Conservation (phyloP, 2,329 filamentous ascomycete species). For the Pseudogymnoascus destructans region DNA sequence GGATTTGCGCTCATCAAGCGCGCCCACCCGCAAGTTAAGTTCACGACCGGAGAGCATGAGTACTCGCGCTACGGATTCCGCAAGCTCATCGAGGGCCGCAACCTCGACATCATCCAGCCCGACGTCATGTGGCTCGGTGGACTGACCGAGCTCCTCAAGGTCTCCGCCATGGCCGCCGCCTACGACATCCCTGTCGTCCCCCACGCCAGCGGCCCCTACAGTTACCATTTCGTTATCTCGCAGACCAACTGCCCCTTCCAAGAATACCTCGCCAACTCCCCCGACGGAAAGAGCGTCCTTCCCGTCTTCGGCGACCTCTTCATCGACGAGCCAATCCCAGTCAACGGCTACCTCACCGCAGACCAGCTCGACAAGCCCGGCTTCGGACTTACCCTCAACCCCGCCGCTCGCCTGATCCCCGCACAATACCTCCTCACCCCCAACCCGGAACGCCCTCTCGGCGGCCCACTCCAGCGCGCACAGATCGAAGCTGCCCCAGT, state of each 20-base stretch:
- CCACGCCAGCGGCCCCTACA: slow-evolving; percentile 89
- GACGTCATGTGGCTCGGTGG: slow-evolving; percentile 98
- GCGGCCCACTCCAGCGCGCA: slow-evolving; percentile 12
- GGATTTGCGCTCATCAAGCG: slow-evolving; percentile 83
- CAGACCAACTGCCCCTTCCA: slow-evolving; percentile 91
- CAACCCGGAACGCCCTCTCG: slow-evolving; percentile 37
- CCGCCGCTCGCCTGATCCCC: slow-evolving; percentile 60
- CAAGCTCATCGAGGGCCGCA: slow-evolving; percentile 81
- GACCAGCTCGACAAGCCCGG: slow-evolving; percentile 76
- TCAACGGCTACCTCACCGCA: slow-evolving; percentile 67
- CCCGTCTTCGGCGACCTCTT: slow-evolving; percentile 91
- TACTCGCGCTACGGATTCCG: slow-evolving; percentile 91
- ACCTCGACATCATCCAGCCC: slow-evolving; percentile 87
- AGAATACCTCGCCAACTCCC: slow-evolving; percentile 87
- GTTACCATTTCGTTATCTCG: slow-evolving; percentile 90
- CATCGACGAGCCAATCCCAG: slow-evolving; percentile 77
- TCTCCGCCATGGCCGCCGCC: slow-evolving; percentile 76
- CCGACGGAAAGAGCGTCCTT: slow-evolving; percentile 77
- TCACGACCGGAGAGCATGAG: slow-evolving; percentile 93
- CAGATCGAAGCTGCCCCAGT: background rate
- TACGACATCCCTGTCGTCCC: slow-evolving; percentile 93
- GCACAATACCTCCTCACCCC: slow-evolving; percentile 61
- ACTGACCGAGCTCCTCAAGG: slow-evolving; percentile 80
- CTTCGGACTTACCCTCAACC: slow-evolving; percentile 80
- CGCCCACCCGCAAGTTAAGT: slow-evolving; percentile 80